Evolutionary conservation across 179 eudicot species (phyloP), one percentile per base, ranked within the genome.

Genomic region (Actinidia arguta): DNA sequence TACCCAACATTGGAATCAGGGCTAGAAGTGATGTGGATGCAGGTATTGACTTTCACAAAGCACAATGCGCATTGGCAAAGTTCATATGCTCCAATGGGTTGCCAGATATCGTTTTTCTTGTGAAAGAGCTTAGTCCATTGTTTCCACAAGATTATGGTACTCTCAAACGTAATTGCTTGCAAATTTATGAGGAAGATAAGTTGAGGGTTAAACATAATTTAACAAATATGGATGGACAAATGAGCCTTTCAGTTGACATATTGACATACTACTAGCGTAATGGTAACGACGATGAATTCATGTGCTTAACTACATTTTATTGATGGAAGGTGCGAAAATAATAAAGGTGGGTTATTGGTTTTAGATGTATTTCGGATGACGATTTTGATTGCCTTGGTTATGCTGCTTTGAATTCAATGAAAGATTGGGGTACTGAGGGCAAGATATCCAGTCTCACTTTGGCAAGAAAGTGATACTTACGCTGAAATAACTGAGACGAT

Each of bases 191-290:
- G 71, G 25, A 67, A 54, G 85, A 83, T 46, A 39, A 58, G 18
- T 6, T 24, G 39, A 59, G 63, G 73, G 78, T 61, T 13, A 80
- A 83, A 44, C 78, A 74, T 8, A 11, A 61, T 13, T 88, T 14
- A 63, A 68, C 39, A 16, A 70, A 71, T 42, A 25, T 70, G 80
- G 83, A 69, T 79, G 83, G 82, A 18, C 76, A 63, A 25, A 76
- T 83, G n/a, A 75, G 88, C 63, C 63, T 85, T 16, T 81, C 80
- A 0, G 73, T 85, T 16, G 90, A 85, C 0, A n/a, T 13, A 31
- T 31, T 31, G 71, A 66, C 44, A 31, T 66, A 31, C n/a, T 66
- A 66, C 46, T 27, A 46, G 20, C 44, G 0, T 27, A 27, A 8
- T 12, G 44, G 46, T 13, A 12, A 2, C 0, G 71, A 66, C 16